Evolutionary conservation across 768 basidiomycete genomes (phyloP), one percentile per base, ranked within the genome.

Genomic region (Coprinopsis strossmayeri): DNA sequence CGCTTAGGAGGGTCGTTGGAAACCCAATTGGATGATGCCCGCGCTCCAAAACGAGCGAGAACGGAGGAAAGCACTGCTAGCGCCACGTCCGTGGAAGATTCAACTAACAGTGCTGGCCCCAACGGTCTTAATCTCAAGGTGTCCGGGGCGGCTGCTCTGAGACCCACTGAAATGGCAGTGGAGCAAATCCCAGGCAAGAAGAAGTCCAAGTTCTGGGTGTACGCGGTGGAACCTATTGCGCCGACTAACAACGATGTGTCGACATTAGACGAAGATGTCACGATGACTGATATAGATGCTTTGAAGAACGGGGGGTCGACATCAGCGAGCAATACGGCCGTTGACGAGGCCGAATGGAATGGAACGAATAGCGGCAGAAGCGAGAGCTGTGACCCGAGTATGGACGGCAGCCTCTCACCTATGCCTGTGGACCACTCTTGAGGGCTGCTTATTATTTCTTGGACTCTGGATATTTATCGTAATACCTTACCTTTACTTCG

Each of bases 131-230:
- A 67, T 53, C 59, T 76, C 48, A 83, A 80, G 63, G 64, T 60
- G 15, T 72, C 74, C 40, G 78, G 83, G 37, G 81, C 83, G 0
- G 80, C 85, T 13, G 79, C 78, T 28, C 60, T 87, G 53, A 88
- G 82, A 59, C 77, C 84, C 12, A 81, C 72, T 28, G 87, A 91
- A 60, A 69, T 81, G 35, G 84, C 84, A n/a, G 54, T 88, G 60
- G 88, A 88, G 50, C 76, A 83, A 51, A 72, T 88, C 20, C 80
- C 78, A 27, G 87, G 88, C 52, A 88, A 84, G 69, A 91, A 87
- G 69, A 82, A 76, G 63, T 91, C 89, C 59, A 90, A 86, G 59
- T 91, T 82, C 62, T 90, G 89, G 88, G 84, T 85, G 37, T 92
- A 92, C 54, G 89, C 89, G 17, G 86, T 91, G 21, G 89, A 91